Evolutionary conservation across 495 filamentous ascomycete genomes (phyloP), one percentile per base, ranked within the genome.

Genomic region (Aspergillus leporis): DNA sequence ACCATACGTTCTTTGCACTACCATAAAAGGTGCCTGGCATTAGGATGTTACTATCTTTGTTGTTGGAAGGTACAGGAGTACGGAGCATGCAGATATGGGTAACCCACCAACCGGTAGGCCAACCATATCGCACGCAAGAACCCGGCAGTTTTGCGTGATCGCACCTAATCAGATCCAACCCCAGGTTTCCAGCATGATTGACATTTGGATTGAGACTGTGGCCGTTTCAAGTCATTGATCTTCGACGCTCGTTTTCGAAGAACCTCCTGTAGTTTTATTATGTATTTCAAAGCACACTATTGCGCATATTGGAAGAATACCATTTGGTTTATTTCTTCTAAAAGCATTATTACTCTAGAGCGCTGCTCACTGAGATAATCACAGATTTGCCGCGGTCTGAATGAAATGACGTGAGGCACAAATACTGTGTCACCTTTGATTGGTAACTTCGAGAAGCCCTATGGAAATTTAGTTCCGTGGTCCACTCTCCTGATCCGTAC

Each of bases 141-240:
- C 12, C 56, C 62, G 64, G 61, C 70, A 56, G 56, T 63, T 66
- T 73, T 71, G 69, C 71, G 69, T 74, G 71, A 74, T 74, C 67
- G 64, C 60, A 67, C 53, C 67, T 67, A 63, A 70, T 64, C 58
- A 3, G 13, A 3, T 46, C 36, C 57, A 63, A 63, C 60, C 63
- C 67, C 64, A 59, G 63, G 50, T 47, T 53, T 7, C 45, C 49
- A 47, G 16, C 18, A 28, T 45, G 51, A 53, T 53, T 46, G 59
- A 65, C 43, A 47, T 1, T 14, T 12, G 21, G 43, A 22, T 47
- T 22, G 19, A 21, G 43, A 23, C 43, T 8, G 12, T 47, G 12
- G 8, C 23, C 19, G 43, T 47, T 47, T 47, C 43, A 23, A 47
- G 19, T 47, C 12, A 47, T 47, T 13, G 43, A 47, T 47, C 43